Base-by-base conservation (phyloP, 371 early-diverging fungal species). In the Mycotypha africana region DNA sequence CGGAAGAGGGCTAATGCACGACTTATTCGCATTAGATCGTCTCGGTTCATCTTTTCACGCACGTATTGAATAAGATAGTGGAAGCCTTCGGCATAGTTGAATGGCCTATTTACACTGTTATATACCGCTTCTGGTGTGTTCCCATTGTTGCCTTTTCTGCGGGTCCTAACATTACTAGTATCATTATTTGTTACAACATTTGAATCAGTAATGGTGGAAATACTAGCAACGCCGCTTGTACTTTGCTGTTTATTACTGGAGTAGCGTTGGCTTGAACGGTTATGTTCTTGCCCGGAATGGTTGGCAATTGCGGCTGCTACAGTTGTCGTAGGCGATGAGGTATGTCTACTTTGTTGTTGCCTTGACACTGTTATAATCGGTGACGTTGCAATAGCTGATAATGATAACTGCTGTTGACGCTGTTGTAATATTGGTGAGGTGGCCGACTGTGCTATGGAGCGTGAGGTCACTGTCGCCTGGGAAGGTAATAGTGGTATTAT, bases 11-110 rank as follows among this genome's bases (percentile, higher is more conserved):
- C 86, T 56, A 95, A 68, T 5, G 92, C 87, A 31, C 85, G 71
- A 61, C 91, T 88, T 22, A 95, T 89, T 22, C 92, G 76, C 80
- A 89, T 83, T 28, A 91, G 74, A 54, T 92, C 88, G n/a, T 79
- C 79, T 58, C 85, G 80, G 50, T 78, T 78, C 92, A 94, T 91
- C 33, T 92, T 86, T 45, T 82, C 86, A 42, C 78, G 78, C n/a
- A 89, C 84, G 49, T 85, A 85, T 38, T 79, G 76, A 28, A 89
- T 75, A 17, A 92, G 66, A 52, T 86, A 89, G 53, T 92, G 95
- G 62, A 89, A 94, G 2, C 95, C 95, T 47, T 86, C 88, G 6
- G 86, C 82, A 67, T 94, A 92, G 49, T 89, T 85, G 65, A 88
- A 90, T 5, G 95, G 91, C 42, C 76, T 70, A 25, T 67, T 67